phyloP scores from a whole-genome alignment of 2,329 filamentous ascomycete species.

The Colletotrichum sp. region DNA sequence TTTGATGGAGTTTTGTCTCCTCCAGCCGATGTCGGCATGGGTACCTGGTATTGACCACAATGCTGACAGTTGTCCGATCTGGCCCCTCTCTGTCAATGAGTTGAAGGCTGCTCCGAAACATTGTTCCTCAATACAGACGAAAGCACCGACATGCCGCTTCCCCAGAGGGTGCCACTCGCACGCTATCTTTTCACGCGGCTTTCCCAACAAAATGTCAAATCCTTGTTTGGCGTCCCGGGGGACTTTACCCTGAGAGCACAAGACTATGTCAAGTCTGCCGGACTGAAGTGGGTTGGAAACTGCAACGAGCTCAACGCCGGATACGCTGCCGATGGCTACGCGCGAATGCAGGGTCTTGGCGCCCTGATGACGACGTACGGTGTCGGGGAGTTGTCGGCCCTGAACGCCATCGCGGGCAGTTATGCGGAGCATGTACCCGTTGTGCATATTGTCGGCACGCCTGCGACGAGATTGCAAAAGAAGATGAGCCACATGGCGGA shows the following conservation, averaged over 20 bases:
- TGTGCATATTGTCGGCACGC: constrained; percentile 63
- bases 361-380: constrained; percentile 64
- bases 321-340: constrained; percentile 64
- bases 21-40: background rate
- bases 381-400: constrained; percentile 61
- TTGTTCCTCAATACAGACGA: background rate
- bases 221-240: constrained; percentile 57
- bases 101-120: background rate
- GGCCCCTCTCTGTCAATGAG: background rate
- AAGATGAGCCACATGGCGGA: background rate
- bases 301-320: constrained; percentile 64
- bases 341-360: constrained; percentile 54
- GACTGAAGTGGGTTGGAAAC: constrained; percentile 53
- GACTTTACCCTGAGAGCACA: constrained; percentile 43
- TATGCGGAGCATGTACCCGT: constrained; percentile 62
- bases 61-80: background rate
- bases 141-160: background rate
- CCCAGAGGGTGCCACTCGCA: constrained; percentile 39
- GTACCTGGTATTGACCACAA: background rate
- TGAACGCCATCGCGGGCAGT: constrained; percentile 64
- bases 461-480: constrained; percentile 45
- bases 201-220: constrained; percentile 61
- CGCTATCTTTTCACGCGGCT: constrained; percentile 67
- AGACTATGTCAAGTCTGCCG: constrained; percentile 39
- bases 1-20: background rate